Evolutionary conservation across 495 filamentous ascomycete genomes (phyloP), one percentile per base, ranked within the genome.

Genomic region (Aspergillus ellipticus): DNA sequence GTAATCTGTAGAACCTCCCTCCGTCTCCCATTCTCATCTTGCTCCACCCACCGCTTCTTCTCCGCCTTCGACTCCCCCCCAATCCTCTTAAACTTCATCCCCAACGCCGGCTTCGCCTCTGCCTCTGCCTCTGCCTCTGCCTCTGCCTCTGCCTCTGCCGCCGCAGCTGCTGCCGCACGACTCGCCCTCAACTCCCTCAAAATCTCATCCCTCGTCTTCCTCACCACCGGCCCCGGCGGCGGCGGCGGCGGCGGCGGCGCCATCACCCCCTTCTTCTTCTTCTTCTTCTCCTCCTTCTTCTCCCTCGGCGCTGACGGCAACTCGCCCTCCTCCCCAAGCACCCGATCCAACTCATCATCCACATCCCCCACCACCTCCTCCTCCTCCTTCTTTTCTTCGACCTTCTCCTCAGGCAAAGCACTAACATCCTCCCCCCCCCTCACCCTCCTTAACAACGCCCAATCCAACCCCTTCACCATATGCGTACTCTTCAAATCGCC

Each of bases 381-480:
- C 46, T 42, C 43, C 57, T 60, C 56, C 6, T 66, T 60, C 21
- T 53, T 51, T 35, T 66, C 55, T 17, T 51, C 51, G 9, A 65
- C 65, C 21, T 60, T 62, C 20, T 71, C 72, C 26, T 65, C 57
- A 6, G 57, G 21, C 1, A 61, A 37, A 41, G 57, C 49, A 16
- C 56, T 58, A 31, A 92, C 79, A 74, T 93, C 85, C 68, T 93
- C 89, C 5, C 89, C 89, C 49, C 78, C 82, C 60, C 78, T 80
- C 26, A 91, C 79, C 63, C 87, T 79, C 68, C 87, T 83, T 46
- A 98, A 72, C 17, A 98, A 71, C 69, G 85, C 85, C 63, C 86
- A 87, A 71, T 98, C 95, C 55, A 98, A 70, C 2, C 94, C 94
- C 70, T 97, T 97, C 28, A 96, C 85, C 63, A 96, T 73, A 79